Evolutionary conservation across 2,329 filamentous ascomycete species (phyloP), one percentile per base, ranked within the genome.

Genomic region (Huntiella savannae): DNA sequence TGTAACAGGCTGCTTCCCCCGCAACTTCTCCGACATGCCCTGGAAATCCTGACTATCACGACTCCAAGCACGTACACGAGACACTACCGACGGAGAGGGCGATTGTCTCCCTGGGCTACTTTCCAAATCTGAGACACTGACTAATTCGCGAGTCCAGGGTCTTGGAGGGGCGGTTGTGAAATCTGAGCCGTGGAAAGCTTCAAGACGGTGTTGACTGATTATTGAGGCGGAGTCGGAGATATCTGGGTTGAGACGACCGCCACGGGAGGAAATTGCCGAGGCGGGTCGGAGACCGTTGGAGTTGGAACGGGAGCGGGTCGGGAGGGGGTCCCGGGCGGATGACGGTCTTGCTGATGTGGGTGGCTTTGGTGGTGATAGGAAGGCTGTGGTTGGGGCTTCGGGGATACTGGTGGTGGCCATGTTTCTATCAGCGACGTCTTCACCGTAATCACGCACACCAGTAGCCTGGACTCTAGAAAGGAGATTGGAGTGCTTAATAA

Each of bases 351-450:
- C 7, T 6, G 15, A 11, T 28, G 22, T 28, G 6, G 22, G 22
- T 7, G 22, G 22, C 22, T 28, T 28, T 7, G 22, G 22, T 8
- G 22, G 22, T 28, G 22, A 28, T 28, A 28, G 8, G 6, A 28
- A 10, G 22, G 2, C 22, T 7, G 22, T 8, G 22, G 22, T 7
- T 28, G 6, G 22, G 22, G 8, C 22, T 28, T 28, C 22, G 5
- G 17, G 19, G 22, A 49, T 46, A 35, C 40, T 49, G 34, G 62
- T 67, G 17, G 61, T 55, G 3, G 56, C 58, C 40, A 74, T 61
- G 50, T 79, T 79, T 33, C 76, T 64, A 52, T 77, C 73, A 1
- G 73, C 75, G 1, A 79, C 73, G 54, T 78, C 75, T 55, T 80
- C 77, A n/a, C 70, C 75, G 52, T 74, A 77, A 43, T 71, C 67